Conservation (phyloP, 495 filamentous ascomycete species). For the Penicillium ucsense region DNA sequence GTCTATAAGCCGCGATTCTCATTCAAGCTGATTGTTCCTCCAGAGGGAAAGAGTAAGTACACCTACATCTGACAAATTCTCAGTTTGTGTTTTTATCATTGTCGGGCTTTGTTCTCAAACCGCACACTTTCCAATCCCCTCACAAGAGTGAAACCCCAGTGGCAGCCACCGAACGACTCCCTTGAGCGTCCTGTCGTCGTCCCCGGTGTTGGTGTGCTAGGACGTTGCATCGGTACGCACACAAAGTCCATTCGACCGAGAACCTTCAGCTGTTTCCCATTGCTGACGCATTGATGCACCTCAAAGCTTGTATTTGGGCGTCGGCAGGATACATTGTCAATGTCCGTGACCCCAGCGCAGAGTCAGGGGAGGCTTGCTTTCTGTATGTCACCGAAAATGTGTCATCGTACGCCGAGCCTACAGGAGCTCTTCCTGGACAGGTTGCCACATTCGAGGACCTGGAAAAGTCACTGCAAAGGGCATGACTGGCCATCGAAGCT, state of each 20-base stretch:
- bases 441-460: conserved; percentile 24
- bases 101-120: neutral
- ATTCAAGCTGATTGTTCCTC: too few species aligned
- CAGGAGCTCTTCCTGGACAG: conserved; percentile 15
- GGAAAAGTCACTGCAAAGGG: conserved; percentile 24
- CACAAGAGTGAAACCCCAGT: conserved; percentile 6
- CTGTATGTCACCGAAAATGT: conserved; percentile 29
- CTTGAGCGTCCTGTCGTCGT: conserved; percentile 30
- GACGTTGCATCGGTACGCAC: conserved; percentile 28
- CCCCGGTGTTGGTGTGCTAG: conserved; percentile 39
- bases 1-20: too few species aligned
- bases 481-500: conserved; percentile 44
- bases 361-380: conserved; percentile 24
- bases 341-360: conserved; percentile 30
- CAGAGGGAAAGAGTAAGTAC: too few species aligned
- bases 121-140: neutral
- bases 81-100: neutral
- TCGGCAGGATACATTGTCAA: conserved; percentile 32
- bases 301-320: conserved; percentile 26
- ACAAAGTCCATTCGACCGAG: neutral
- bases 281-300: neutral
- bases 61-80: too few species aligned
- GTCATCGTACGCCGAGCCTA: conserved; percentile 23
- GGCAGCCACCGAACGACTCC: conserved; percentile 25
- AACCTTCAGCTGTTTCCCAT: neutral